These are phyloP conservation scores for Paxillus involutus DNA, from an alignment of 768 basidiomycete species.

Conservation along the genomic window DNA sequence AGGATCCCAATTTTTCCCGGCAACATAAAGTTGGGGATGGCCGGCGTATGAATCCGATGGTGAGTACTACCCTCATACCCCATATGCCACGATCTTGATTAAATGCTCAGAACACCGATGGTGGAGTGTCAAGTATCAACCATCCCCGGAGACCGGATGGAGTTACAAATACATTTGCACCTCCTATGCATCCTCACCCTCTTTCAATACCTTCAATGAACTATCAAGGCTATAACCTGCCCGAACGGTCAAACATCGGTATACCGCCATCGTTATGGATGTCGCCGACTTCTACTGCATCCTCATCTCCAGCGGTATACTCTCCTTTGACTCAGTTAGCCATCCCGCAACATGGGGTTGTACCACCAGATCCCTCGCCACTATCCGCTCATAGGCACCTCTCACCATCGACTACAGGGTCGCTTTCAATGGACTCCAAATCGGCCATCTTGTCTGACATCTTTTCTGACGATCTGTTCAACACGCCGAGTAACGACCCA, in stretches of 20 bases:
- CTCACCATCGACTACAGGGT: slow-evolving; percentile 45
- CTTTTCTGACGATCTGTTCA: slow-evolving; percentile 70
- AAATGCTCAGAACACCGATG: slow-evolving; percentile 18
- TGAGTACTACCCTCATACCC: slow-evolving; percentile 2
- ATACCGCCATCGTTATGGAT: slow-evolving; percentile 84
- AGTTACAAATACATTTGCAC: slow-evolving; percentile 4
- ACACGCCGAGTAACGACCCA: slow-evolving; percentile 23
- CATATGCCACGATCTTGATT: neutral
- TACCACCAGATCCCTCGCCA: slow-evolving; percentile 31
- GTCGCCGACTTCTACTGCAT: slow-evolving; percentile 61
- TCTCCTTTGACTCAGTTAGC: slow-evolving; percentile 40
- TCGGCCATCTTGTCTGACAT: slow-evolving; percentile 67
- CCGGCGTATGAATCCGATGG: slow-evolving; percentile 14
- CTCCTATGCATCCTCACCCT: slow-evolving; percentile 14
- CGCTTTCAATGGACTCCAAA: slow-evolving; percentile 52
- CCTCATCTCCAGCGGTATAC: slow-evolving; percentile 42
- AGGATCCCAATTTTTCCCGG: slow-evolving; percentile 5
- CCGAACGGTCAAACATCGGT: slow-evolving; percentile 53
- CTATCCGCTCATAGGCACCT: slow-evolving; percentile 33
- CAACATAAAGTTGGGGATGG: slow-evolving; percentile 11
- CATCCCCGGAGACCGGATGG: slow-evolving; percentile 14
- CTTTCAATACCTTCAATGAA: slow-evolving; percentile 18
- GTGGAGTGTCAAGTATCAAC: slow-evolving; percentile 11
- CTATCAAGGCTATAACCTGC: slow-evolving; percentile 26
- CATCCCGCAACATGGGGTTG: slow-evolving; percentile 33